Base-by-base conservation (phyloP, 148 eudicot genomes). In the Fagopyrum esculentum region DNA sequence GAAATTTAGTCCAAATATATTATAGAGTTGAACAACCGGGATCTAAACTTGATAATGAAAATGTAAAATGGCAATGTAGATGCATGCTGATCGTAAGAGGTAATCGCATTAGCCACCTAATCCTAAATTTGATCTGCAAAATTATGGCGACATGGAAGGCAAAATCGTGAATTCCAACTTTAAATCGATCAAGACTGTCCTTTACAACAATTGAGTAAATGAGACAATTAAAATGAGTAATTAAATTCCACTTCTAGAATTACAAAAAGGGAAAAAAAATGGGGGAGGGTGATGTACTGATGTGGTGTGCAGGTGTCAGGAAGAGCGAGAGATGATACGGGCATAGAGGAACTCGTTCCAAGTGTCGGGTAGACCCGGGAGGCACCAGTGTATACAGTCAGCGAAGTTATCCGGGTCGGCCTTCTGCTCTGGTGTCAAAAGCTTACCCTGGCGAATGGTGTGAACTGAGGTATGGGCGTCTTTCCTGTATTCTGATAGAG, bases 331-430 rank as follows among this genome's bases (percentile, higher is more conserved):
- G 6, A 94, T 84, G 26, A 94, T 94, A 45, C 89, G 88, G 0
- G 98, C 66, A 64, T 94, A 94, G 6, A 94, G 78, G 66, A 94
- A 90, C 87, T 94, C 98, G 6, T 94, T 94, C 98, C 98, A 94
- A 1, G 86, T 90, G 76, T 94, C 98, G 9, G 98, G 98, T 68
- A 94, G 71, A 9, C 98, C 98, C 2, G 98, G 98, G 19, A 94
- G 89, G 76, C 98, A 94, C 98, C 98, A 94, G 44, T 94, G 98
- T 22, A 94, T 94, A 69, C 98, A 94, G 80, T 94, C 98, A 0
- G 98, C 97, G 52, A 84, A 94, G 0, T 82, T 78, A 3, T 56
- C 74, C 0, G 98, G 98, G 51, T 94, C 98, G 0, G 96, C 86
- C 59, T 90, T 82, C 4, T 94, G 97, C 45, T 90, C 91, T 1